These are phyloP conservation scores for Gentiana dahurica DNA, from an alignment of 257 asterid species.

Conservation along the genomic window DNA sequence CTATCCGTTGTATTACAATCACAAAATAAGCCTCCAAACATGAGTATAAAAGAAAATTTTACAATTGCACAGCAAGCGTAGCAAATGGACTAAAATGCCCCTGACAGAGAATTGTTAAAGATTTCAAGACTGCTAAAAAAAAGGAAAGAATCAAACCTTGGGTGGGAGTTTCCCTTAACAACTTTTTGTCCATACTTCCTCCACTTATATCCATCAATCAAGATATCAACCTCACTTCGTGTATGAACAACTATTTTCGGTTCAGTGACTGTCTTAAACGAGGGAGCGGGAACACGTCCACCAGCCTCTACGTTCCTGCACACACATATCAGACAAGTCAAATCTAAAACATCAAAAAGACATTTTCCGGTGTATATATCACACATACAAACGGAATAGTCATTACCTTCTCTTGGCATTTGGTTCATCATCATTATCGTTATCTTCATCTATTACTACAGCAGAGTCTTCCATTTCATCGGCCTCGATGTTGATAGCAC, in stretches of 20 bases:
- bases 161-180: constrained; percentile 84
- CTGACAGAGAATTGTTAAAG: not conserved
- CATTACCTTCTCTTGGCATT: constrained; percentile 63
- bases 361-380: not conserved
- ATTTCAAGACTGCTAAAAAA: not conserved
- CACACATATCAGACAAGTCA: constrained; percentile 2
- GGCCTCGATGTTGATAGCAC: constrained; percentile 13
- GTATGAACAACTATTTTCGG: constrained; percentile 91
- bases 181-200: constrained; percentile 92
- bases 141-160: constrained; percentile 39
- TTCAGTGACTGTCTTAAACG: constrained; percentile 62
- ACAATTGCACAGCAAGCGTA: too few relatives aligned
- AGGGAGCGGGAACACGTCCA: constrained; percentile 29
- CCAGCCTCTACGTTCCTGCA: constrained; percentile 41
- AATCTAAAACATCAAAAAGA: not conserved
- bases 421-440: constrained; percentile 42
- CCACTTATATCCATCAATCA: constrained; percentile 92
- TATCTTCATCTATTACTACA: constrained; percentile 32
- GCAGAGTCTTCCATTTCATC: constrained; percentile 33
- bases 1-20: too few relatives aligned
- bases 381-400: not conserved
- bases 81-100: too few relatives aligned
- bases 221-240: constrained; percentile 81
- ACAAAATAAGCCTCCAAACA: too few relatives aligned
- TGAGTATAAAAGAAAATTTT: too few relatives aligned